phyloP scores from a whole-genome alignment of 768 basidiomycete species.

The Termitomyces sp. region DNA sequence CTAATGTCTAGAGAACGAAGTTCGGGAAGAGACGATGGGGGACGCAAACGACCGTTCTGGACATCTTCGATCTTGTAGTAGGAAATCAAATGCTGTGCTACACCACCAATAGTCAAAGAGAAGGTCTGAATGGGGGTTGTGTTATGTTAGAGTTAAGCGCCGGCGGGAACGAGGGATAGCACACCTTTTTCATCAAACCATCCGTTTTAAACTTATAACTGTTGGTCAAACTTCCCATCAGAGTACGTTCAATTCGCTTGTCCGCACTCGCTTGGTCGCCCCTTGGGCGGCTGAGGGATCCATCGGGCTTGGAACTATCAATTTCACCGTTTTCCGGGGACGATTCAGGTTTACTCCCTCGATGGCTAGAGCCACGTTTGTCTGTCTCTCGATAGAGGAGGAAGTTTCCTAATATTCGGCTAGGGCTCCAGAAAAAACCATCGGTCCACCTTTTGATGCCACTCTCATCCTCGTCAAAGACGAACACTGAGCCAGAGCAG shows the following conservation, averaged over 20 bases:
- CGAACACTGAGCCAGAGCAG: constrained; percentile 89
- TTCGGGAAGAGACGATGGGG: constrained; percentile 86
- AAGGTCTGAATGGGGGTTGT: constrained; percentile 61
- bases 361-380: constrained; percentile 68
- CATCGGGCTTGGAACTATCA: constrained; percentile 26
- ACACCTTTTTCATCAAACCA: constrained; percentile 96
- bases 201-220: constrained; percentile 90
- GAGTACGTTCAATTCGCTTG: constrained; percentile 71
- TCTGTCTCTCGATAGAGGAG: constrained; percentile 94
- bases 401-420: constrained; percentile 91
- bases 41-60: constrained; percentile 79
- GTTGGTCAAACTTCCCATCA: constrained; percentile 90
- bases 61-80: constrained; percentile 95
- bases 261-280: constrained; percentile 55
- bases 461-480: constrained; percentile 96
- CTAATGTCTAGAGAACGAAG: constrained; percentile 83
- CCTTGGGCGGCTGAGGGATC: constrained; percentile 63
- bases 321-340: constrained; percentile 34
- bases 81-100: constrained; percentile 89
- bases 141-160: constrained; percentile 5
- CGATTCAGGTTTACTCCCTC: constrained; percentile 41
- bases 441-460: constrained; percentile 99
- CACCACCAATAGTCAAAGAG: constrained; percentile 80
- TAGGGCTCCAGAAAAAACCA: constrained; percentile 94
- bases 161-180: constrained; percentile 17